These are phyloP conservation scores for Kluyveromyces sp. DNA, from an alignment of 1,139 yeast genomes.

Conservation along the genomic window DNA sequence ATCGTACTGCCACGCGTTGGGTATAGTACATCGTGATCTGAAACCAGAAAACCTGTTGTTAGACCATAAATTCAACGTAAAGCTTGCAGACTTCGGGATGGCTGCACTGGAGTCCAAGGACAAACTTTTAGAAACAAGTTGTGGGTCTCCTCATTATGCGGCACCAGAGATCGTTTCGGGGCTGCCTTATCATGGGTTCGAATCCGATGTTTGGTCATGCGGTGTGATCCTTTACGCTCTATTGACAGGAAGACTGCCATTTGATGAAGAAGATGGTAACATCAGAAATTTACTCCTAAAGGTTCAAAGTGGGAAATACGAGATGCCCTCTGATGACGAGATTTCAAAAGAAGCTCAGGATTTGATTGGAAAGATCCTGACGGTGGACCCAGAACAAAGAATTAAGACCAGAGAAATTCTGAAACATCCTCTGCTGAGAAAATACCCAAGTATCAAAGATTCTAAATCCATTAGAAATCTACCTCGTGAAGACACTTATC, in stretches of 20 bases:
- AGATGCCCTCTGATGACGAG: constrained; percentile 72
- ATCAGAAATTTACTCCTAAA: constrained; percentile 77
- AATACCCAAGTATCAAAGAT: constrained; percentile 42
- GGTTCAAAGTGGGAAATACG: constrained; percentile 83
- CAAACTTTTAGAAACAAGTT: constrained; percentile 81
- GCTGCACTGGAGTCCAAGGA: constrained; percentile 94
- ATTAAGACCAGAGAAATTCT: constrained; percentile 71
- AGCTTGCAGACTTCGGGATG: constrained; percentile 98
- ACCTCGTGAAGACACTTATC: constrained; percentile 58
- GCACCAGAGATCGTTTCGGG: constrained; percentile 98
- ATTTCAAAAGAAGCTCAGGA: constrained; percentile 62
- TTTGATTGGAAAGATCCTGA: constrained; percentile 62
- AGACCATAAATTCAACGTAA: constrained; percentile 81
- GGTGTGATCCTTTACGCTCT: constrained; percentile 92
- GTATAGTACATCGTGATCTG: constrained; percentile 90
- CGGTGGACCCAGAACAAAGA: constrained; percentile 71
- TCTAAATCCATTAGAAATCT: constrained; percentile 42
- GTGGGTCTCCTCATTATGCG: constrained; percentile 98
- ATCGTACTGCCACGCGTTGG: constrained; percentile 86
- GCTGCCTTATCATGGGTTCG: constrained; percentile 89
- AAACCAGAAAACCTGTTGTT: constrained; percentile 89
- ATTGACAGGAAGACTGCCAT: constrained; percentile 90
- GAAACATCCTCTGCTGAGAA: constrained; percentile 64
- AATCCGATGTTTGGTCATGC: constrained; percentile 97
- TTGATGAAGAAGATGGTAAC: constrained; percentile 78